Base-by-base conservation (phyloP, 2,329 filamentous ascomycete genomes). In the Aspergillus sclerotialis region DNA sequence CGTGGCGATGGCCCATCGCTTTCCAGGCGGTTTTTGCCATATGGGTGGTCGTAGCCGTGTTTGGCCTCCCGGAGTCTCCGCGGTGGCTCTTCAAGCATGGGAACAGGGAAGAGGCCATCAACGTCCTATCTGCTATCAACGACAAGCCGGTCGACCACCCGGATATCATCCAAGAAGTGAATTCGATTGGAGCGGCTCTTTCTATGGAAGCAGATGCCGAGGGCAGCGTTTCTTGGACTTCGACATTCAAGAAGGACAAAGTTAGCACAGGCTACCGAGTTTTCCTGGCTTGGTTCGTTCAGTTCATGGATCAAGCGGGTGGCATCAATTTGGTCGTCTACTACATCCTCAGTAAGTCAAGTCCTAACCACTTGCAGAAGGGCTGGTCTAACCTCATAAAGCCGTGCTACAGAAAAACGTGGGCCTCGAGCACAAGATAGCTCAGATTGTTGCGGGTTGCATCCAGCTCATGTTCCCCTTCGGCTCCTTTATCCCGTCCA, bases 251-350 rank as follows among this genome's bases (percentile, higher is more conserved):
- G 42, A 53, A 55, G 5, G 68, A 63, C 37, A 54, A 53, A 25
- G 47, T 65, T 8, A 56, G 60, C 44, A 71, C 58, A 3, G 48
- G 65, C 0, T 42, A 63, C 14, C 50, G 67, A 4, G 61, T 72
- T n/a, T 45, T 69, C 4, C 55, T 73, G 5, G 67, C 65, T 0
- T 68, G 54, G 41, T 55, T 58, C 13, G 59, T 60, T 30, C 59
- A 65, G 35, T 57, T 64, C 30, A 66, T 67, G 63, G 65, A 73
- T 29, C 68, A 72, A 35, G 51, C 64, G 12, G 55, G 56, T 2
- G 65, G 67, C 0, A 68, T 69, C 35, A 70, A 70, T 27, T 18
- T 23, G 52, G 59, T 69, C 1, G 61, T 67, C 0, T 66, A 66
- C 21, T 43, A 36, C n/a, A 35, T 38, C 5, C 38, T 35, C 6